These are phyloP conservation scores for Cryphonectria nitschkei DNA, from an alignment of 2,329 filamentous ascomycete genomes.

Conservation along the genomic window DNA sequence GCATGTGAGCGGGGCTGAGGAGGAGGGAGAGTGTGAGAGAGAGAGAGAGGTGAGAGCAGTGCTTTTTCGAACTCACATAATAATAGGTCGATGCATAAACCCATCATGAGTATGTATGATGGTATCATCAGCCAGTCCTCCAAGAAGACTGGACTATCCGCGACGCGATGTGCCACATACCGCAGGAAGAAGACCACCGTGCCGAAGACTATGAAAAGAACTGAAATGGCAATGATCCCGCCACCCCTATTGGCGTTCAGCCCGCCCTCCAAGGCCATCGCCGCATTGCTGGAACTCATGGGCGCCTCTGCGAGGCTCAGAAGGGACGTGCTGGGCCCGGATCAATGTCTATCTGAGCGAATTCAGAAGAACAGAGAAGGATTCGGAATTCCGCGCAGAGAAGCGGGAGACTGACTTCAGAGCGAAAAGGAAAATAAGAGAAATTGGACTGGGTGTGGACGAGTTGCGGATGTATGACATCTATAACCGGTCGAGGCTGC, in stretches of 20 bases:
- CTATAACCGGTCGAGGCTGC: neutral
- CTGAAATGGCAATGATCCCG: neutral
- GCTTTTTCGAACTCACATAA: neutral
- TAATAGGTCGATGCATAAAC: constrained; percentile 7
- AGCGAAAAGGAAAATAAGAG: neutral
- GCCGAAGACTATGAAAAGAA: neutral
- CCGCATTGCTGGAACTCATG: constrained; percentile 1
- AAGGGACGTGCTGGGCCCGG: neutral
- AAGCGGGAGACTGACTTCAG: neutral
- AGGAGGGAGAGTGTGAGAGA: neutral
- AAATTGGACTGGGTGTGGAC: neutral
- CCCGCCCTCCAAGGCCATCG: neutral
- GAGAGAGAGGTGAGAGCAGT: neutral
- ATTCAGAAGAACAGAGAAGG: neutral
- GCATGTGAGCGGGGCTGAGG: neutral
- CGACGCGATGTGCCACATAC: constrained; percentile 8
- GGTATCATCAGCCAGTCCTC: constrained; percentile 21
- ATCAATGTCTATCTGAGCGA: neutral
- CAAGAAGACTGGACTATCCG: neutral
- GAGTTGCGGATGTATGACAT: neutral
- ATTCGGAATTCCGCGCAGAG: neutral
- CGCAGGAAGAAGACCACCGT: constrained; percentile 3
- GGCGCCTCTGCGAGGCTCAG: neutral
- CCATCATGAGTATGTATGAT: constrained; percentile 18
- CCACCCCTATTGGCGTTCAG: constrained; percentile 10